Conservation (phyloP, 306 rosid species). For the Corylus americana region DNA sequence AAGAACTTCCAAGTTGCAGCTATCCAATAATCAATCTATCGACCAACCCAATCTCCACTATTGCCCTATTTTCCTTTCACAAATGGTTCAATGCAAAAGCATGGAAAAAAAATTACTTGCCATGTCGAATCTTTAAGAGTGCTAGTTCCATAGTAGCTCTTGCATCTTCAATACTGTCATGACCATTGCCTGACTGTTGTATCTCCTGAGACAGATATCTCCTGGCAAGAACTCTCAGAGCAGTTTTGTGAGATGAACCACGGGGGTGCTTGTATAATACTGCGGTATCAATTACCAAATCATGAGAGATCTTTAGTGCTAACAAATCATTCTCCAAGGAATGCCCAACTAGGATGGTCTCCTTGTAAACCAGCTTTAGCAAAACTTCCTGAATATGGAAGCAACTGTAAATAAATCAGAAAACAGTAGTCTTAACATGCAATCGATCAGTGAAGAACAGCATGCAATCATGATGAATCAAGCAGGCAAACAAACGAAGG, state of each 20-base stretch:
- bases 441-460: constrained; percentile 22
- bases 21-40: background rate
- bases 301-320: constrained; percentile 81
- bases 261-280: constrained; percentile 75
- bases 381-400: constrained; percentile 66
- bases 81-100: constrained; percentile 13
- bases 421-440: constrained; percentile 26
- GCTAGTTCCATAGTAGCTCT: constrained; percentile 91
- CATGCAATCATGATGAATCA: constrained; percentile 13
- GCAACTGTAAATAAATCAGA: constrained; percentile 42
- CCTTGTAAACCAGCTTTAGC: constrained; percentile 75
- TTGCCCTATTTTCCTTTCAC: background rate
- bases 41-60: background rate
- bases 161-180: constrained; percentile 95
- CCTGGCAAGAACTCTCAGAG: constrained; percentile 78
- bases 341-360: constrained; percentile 88
- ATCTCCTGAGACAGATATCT: constrained; percentile 83
- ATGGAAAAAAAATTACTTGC: constrained; percentile 44
- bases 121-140: constrained; percentile 70
- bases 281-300: constrained; percentile 81
- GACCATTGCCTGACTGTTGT: constrained; percentile 85
- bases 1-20: background rate
- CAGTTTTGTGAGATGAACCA: constrained; percentile 69
- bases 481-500: constrained; percentile 23
- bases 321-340: constrained; percentile 90